A percentile compares a stretch with the other conserved stretches of the same genome.
phyloP scores from a whole-genome alignment of 148 eudicot genomes.

The Limonium bicolor region DNA sequence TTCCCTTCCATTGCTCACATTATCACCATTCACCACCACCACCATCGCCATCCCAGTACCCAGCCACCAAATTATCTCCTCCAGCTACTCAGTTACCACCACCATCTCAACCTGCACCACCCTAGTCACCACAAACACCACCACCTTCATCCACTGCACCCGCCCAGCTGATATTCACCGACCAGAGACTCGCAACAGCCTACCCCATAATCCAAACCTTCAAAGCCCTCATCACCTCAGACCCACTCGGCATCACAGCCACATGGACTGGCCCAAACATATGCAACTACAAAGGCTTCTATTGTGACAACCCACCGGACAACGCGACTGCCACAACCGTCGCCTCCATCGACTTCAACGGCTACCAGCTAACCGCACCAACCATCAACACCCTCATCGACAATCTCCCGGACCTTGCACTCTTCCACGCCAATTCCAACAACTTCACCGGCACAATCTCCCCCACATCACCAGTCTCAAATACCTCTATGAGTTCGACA shows the following conservation, averaged over 20 bases:
- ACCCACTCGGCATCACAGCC: conserved; percentile 52
- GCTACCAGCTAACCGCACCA: conserved; percentile 46
- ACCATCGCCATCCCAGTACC: background rate
- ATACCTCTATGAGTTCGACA: conserved; percentile 68
- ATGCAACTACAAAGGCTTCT: conserved; percentile 66
- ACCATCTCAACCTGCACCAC: background rate
- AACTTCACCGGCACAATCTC: conserved; percentile 43
- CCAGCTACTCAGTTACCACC: background rate
- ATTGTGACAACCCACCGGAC: conserved; percentile 54
- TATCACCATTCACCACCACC: background rate
- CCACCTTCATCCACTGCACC: conserved; percentile 3
- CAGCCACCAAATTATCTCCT: background rate
- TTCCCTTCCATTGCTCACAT: background rate
- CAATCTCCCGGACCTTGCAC: conserved; percentile 52
- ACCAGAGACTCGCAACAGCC: conserved; percentile 34
- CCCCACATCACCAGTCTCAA: conserved; percentile 36
- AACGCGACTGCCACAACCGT: conserved; percentile 39
- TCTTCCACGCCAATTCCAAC: conserved; percentile 88
- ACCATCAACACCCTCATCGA: conserved; percentile 58
- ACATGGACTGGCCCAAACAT: conserved; percentile 66
- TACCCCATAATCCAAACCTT: conserved; percentile 61
- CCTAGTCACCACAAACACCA: background rate
- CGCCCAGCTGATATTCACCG: conserved; percentile 24
- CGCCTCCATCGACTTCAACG: conserved; percentile 77
- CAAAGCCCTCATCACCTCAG: conserved; percentile 42